These are phyloP conservation scores for Agaricus bisporus DNA, from an alignment of 768 basidiomycete genomes.

Conservation along the genomic window DNA sequence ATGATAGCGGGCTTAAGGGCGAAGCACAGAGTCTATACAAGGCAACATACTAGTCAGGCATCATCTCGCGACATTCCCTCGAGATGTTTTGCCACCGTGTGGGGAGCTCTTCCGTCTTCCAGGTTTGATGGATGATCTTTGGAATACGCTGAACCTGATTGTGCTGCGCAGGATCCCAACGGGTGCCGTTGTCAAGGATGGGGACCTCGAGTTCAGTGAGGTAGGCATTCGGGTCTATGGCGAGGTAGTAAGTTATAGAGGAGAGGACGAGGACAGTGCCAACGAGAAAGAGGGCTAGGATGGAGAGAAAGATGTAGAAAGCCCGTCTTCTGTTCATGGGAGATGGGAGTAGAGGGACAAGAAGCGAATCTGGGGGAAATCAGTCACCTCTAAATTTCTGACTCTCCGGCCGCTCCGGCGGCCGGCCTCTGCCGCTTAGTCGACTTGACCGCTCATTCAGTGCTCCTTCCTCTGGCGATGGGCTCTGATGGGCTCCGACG, in stretches of 20 bases:
- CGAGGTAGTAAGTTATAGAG: conserved; percentile 84
- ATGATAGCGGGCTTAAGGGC: conserved; percentile 12
- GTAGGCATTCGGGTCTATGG: conserved; percentile 74
- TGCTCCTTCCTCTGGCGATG: neutral
- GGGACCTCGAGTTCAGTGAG: conserved; percentile 75
- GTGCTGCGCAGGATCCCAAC: conserved; percentile 60
- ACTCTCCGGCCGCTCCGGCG: neutral
- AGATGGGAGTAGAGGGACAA: conserved; percentile 9
- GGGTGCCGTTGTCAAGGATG: conserved; percentile 42
- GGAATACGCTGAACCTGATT: conserved; percentile 73
- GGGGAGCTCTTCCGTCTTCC: conserved; percentile 90
- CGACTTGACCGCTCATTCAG: neutral
- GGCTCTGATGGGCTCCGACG: neutral
- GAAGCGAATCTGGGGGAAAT: neutral
- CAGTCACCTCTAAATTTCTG: too few relatives aligned
- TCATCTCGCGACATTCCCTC: conserved; percentile 81
- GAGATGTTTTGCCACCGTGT: conserved; percentile 75
- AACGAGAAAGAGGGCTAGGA: conserved; percentile 70
- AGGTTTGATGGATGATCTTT: conserved; percentile 95
- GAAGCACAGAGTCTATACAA: conserved; percentile 9
- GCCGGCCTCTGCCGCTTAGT: neutral
- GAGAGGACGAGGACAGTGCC: conserved; percentile 91
- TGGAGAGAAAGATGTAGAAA: conserved; percentile 36
- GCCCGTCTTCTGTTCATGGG: conserved; percentile 41
- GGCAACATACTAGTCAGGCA: conserved; percentile 87